Conservation (phyloP, 108 stramenopile species). For the Nannochloropsis salina region DNA sequence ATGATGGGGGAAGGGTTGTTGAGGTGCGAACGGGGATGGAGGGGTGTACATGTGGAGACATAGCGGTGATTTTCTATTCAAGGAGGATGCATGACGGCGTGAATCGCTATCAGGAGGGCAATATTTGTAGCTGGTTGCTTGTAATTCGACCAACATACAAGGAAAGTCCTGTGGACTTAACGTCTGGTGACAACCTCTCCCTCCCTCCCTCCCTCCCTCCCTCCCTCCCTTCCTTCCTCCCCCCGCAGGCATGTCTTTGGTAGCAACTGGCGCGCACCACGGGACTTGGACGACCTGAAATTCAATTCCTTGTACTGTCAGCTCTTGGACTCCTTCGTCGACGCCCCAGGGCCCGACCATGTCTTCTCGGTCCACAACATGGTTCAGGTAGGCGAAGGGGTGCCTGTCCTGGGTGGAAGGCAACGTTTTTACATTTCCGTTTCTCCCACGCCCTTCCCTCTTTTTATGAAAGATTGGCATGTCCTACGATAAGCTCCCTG, state of each 20-base stretch:
- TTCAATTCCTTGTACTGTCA: constrained; percentile 29
- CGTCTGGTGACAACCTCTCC: too few species aligned
- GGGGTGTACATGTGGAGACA: too few species aligned
- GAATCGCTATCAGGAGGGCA: too few species aligned
- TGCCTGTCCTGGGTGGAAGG: background rate
- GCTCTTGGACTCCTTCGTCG: constrained; percentile 46
- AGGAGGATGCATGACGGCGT: too few species aligned
- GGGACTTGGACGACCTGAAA: constrained; percentile 28
- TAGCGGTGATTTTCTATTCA: too few species aligned
- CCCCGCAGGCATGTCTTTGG: background rate
- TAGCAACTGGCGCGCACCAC: constrained; percentile 41
- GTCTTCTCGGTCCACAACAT: constrained; percentile 53
- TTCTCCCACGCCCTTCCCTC: background rate
- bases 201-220: background rate
- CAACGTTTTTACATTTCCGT: background rate
- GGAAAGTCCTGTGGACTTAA: too few species aligned
- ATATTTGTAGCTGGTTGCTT: too few species aligned
- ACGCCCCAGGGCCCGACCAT: constrained; percentile 41
- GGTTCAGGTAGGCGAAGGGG: constrained; percentile 27
- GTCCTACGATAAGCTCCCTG: constrained; percentile 56
- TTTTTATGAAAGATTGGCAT: constrained; percentile 46
- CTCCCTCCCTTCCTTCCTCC: background rate
- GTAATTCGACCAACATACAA: too few species aligned
- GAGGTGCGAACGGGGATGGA: constrained; percentile 49
- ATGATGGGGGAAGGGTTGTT: constrained; percentile 74